Conservation (phyloP, 2,329 filamentous ascomycete species). For the Metarhizium brunneum region DNA sequence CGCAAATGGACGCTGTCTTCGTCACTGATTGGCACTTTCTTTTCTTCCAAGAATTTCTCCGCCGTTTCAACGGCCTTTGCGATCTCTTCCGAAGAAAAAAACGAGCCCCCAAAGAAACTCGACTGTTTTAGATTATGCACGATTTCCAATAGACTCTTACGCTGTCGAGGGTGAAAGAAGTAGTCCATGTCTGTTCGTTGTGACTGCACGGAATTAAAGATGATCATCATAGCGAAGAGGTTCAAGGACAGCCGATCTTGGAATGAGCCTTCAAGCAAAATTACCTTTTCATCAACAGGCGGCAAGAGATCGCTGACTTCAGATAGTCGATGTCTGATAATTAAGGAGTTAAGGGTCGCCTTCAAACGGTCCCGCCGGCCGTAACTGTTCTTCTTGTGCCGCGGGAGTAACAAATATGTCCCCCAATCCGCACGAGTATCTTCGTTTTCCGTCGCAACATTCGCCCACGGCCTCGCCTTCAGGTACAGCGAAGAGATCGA, state of each 20-base stretch:
- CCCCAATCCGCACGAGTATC: constrained; percentile 59
- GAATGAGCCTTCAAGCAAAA: constrained; percentile 70
- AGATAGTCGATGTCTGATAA: constrained; percentile 68
- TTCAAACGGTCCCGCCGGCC: constrained; percentile 55
- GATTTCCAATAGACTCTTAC: constrained; percentile 55
- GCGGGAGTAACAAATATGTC: constrained; percentile 57
- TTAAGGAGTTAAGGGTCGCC: constrained; percentile 64
- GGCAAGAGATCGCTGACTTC: constrained; percentile 66
- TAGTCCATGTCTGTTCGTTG: constrained; percentile 79
- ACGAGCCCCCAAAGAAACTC: constrained; percentile 77
- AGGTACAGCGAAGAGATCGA: constrained; percentile 62
- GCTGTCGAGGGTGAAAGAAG: constrained; percentile 72
- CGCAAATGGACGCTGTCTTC: constrained; percentile 53
- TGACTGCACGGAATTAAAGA: constrained; percentile 81
- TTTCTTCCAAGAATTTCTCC: constrained; percentile 55
- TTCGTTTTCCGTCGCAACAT: constrained; percentile 41
- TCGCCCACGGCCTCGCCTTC: constrained; percentile 70
- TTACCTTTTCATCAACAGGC: constrained; percentile 58
- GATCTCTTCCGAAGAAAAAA: constrained; percentile 58
- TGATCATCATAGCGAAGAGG: constrained; percentile 74
- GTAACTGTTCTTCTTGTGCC: constrained; percentile 38
- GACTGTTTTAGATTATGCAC: constrained; percentile 74
- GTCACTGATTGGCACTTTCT: constrained; percentile 45
- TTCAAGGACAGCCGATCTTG: constrained; percentile 80
- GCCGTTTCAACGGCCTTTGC: constrained; percentile 55